phyloP scores from a whole-genome alignment of 2,329 filamentous ascomycete species.

The Aspergillus pseudoglaucus region DNA sequence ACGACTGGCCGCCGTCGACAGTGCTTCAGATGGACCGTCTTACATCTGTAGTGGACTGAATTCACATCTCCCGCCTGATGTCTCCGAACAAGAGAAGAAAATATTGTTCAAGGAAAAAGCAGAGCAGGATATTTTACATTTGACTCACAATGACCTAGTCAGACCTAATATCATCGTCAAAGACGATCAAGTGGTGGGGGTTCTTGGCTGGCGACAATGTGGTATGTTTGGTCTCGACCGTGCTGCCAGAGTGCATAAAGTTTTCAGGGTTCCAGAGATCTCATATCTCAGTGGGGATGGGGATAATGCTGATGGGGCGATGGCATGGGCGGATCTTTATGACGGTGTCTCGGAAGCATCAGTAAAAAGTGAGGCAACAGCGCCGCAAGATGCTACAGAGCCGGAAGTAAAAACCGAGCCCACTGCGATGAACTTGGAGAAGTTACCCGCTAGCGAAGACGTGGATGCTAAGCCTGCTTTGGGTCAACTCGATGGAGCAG shows the following conservation, averaged over 20 bases:
- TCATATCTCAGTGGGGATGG: conserved; percentile 7
- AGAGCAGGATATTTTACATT: conserved; percentile 19
- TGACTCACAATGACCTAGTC: conserved; percentile 34
- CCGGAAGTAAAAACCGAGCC: conserved; percentile 32
- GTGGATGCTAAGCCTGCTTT: conserved; percentile 19
- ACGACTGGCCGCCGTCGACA: conserved; percentile 20
- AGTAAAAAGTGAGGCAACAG: conserved; percentile 6
- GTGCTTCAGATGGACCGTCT: conserved; percentile 21
- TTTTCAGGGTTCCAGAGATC: conserved; percentile 21
- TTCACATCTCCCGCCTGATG: conserved; percentile 17
- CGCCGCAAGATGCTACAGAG: conserved; percentile 13
- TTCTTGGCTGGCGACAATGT: conserved; percentile 34
- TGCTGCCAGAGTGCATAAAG: conserved; percentile 27
- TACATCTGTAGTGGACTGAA: conserved; percentile 31
- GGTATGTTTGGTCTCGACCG: conserved; percentile 34
- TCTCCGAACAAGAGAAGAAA: conserved; percentile 21
- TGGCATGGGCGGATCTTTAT: conserved; percentile 33
- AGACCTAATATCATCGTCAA: conserved; percentile 34
- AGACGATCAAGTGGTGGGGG: conserved; percentile 30
- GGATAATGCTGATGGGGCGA: conserved; percentile 10
- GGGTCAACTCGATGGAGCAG: conserved; percentile 19
- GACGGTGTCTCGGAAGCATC: conserved; percentile 16
- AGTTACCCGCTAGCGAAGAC: conserved; percentile 20
- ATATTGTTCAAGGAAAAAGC: conserved; percentile 27
- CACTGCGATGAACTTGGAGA: conserved; percentile 22